phyloP scores from a whole-genome alignment of 306 rosid genomes.

The Pachyrhizus erosus region DNA sequence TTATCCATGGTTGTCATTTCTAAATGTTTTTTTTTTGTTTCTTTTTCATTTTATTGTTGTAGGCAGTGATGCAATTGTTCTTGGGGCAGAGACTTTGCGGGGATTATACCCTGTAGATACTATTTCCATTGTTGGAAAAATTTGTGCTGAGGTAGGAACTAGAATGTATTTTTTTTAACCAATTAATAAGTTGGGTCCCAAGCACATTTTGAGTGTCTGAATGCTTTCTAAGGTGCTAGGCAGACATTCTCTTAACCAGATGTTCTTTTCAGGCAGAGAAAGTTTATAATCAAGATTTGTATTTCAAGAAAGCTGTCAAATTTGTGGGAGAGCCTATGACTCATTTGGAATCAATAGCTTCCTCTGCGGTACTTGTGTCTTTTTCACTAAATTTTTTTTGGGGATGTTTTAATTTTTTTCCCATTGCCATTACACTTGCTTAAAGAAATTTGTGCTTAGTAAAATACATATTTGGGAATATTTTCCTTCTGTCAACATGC shows the following conservation, averaged over 20 bases:
- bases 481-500: slow-evolving; percentile 35
- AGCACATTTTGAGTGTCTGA: not conserved
- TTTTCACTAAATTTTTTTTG: not conserved
- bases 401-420: not conserved
- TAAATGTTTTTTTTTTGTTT: not conserved
- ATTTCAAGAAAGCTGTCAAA: slow-evolving; percentile 86
- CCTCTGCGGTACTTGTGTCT: slow-evolving; percentile 73
- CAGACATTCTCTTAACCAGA: not conserved
- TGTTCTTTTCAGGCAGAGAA: slow-evolving; percentile 77
- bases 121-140: slow-evolving; percentile 84
- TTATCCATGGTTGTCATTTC: not conserved
- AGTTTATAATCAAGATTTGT: slow-evolving; percentile 89
- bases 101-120: slow-evolving; percentile 92
- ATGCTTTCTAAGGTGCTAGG: not conserved
- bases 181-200: not conserved
- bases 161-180: not conserved
- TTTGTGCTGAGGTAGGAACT: slow-evolving; percentile 77
- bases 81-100: slow-evolving; percentile 94
- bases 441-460: not conserved
- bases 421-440: not conserved
- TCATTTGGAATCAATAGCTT: slow-evolving; percentile 92
- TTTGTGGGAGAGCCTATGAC: slow-evolving; percentile 93
- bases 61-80: slow-evolving; percentile 95
- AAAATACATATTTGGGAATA: slow-evolving; percentile 9
- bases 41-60: slow-evolving; percentile 30